These are phyloP conservation scores for Linnemannia exigua DNA, from an alignment of 192 early-diverging fungal genomes.

Conservation along the genomic window DNA sequence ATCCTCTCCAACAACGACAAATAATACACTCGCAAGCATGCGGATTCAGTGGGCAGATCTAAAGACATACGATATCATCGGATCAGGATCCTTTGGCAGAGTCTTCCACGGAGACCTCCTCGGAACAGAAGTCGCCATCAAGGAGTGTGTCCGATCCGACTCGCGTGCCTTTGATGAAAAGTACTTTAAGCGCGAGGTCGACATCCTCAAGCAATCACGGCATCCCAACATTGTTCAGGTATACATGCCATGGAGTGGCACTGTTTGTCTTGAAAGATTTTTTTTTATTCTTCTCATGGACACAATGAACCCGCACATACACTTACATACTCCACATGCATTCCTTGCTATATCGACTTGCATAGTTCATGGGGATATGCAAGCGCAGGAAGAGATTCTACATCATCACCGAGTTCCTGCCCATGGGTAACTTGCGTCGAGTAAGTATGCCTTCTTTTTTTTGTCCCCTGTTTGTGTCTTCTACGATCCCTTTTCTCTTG, in stretches of 20 bases:
- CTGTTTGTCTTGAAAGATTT: background rate
- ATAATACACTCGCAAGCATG: constrained; percentile 15
- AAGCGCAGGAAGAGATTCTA: constrained; percentile 53
- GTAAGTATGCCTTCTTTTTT: background rate
- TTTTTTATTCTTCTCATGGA: background rate
- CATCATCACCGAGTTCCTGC: constrained; percentile 53
- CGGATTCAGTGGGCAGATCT: constrained; percentile 53
- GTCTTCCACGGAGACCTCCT: constrained; percentile 53
- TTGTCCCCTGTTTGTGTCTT: background rate
- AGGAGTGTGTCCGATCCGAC: constrained; percentile 50
- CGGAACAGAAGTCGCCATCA: constrained; percentile 54
- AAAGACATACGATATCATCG: constrained; percentile 44
- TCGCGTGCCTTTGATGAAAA: constrained; percentile 56
- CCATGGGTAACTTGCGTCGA: constrained; percentile 45
- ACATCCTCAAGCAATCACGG: constrained; percentile 43
- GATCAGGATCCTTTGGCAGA: constrained; percentile 50
- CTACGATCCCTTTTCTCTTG: background rate
- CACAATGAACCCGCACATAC: background rate
- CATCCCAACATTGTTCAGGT: constrained; percentile 57
- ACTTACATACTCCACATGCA: background rate
- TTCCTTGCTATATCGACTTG: background rate
- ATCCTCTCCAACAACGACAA: background rate
- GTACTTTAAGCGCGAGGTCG: constrained; percentile 53
- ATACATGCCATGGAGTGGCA: background rate
- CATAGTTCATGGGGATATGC: constrained; percentile 55